A percentile compares a stretch with the other conserved stretches of the same genome.
Conservation (phyloP, 139 green algal species). For the Coelastrella sp. region DNA sequence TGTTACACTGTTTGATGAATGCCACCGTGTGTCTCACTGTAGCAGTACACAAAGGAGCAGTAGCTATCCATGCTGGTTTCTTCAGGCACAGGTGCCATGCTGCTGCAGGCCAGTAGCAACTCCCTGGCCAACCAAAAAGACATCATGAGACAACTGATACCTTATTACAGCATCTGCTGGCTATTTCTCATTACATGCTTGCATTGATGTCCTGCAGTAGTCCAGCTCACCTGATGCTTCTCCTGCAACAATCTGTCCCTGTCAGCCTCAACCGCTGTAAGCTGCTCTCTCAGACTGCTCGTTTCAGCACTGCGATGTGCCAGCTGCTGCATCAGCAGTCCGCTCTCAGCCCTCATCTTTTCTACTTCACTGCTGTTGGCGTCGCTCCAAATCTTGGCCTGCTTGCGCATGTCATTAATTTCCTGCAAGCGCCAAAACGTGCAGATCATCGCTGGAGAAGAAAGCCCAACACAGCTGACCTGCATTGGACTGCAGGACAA, state of each 20-base stretch:
- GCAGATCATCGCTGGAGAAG: background rate
- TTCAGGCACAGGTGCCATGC: too few relatives aligned
- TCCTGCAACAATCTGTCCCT: constrained; percentile 47
- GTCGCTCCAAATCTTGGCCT: constrained; percentile 60
- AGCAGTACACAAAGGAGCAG: too few relatives aligned
- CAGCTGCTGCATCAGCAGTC: constrained; percentile 56
- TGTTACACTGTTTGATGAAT: too few relatives aligned
- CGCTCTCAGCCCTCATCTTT: constrained; percentile 60
- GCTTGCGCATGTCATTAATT: constrained; percentile 47
- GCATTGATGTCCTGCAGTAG: background rate
- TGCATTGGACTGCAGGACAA: background rate
- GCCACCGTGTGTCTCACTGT: too few relatives aligned
- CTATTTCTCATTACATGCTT: background rate
- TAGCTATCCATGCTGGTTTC: too few relatives aligned
- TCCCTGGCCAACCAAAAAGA: background rate
- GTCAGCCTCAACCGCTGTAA: constrained; percentile 53
- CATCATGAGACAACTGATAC: background rate
- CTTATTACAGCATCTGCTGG: background rate
- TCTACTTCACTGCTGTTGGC: constrained; percentile 49
- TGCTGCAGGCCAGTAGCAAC: background rate
- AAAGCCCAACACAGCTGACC: background rate
- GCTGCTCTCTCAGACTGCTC: constrained; percentile 17
- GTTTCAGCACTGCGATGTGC: constrained; percentile 51
- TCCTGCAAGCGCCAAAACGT: constrained; percentile 41
- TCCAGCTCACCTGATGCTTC: constrained; percentile 47